Conservation (phyloP, 768 basidiomycete genomes). For the Suillus variegatus region DNA sequence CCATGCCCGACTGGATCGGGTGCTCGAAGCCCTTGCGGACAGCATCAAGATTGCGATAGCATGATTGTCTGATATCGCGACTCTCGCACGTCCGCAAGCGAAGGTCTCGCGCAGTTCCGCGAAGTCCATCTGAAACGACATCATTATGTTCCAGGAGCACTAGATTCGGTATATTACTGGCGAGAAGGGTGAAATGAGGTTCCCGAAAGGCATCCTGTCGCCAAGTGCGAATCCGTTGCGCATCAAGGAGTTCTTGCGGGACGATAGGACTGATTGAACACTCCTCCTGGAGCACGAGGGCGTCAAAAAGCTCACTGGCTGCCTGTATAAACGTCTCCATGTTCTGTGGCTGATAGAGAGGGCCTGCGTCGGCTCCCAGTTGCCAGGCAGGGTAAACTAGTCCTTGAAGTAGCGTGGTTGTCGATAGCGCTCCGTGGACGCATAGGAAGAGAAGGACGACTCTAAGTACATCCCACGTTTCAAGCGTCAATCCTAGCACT, state of each 20-base stretch:
- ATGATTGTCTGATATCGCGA: conserved; percentile 71
- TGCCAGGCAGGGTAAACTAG: conserved; percentile 82
- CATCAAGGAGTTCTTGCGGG: conserved; percentile 57
- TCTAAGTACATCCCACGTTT: conserved; percentile 68
- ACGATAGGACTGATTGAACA: conserved; percentile 38
- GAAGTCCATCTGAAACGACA: conserved; percentile 50
- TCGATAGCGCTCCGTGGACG: conserved; percentile 66
- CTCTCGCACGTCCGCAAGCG: conserved; percentile 62
- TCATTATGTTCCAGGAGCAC: conserved; percentile 69
- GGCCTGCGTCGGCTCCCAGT: conserved; percentile 44
- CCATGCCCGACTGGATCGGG: conserved; percentile 50
- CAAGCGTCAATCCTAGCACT: conserved; percentile 55
- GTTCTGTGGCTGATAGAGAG: conserved; percentile 39
- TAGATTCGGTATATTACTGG: conserved; percentile 65
- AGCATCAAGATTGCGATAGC: conserved; percentile 72
- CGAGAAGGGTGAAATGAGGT: conserved; percentile 64
- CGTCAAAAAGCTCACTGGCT: conserved; percentile 62
- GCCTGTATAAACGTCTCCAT: conserved; percentile 56
- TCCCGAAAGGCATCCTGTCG: conserved; percentile 68
- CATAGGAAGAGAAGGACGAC: conserved; percentile 64
- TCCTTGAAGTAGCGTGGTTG: conserved; percentile 72
- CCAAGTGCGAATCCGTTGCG: conserved; percentile 70
- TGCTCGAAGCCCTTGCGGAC: conserved; percentile 71
- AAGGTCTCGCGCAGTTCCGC: conserved; percentile 49
- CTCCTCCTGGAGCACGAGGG: conserved; percentile 58